phyloP scores from a whole-genome alignment of 169 alveolate species.

The Plasmodium fragile region DNA sequence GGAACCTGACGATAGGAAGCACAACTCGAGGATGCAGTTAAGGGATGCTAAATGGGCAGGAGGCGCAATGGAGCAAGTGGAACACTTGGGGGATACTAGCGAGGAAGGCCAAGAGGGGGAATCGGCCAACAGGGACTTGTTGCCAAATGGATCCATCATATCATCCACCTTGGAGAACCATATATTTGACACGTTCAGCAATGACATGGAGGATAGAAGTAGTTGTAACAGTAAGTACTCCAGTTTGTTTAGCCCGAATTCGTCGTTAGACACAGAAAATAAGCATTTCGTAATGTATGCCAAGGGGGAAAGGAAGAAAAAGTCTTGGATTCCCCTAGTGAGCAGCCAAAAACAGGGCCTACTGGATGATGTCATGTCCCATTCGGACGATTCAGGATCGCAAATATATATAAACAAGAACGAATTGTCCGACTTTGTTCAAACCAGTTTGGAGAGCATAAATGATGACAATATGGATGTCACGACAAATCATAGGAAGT shows the following conservation, averaged over 20 bases:
- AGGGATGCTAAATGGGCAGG: background rate
- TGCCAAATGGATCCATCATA: background rate
- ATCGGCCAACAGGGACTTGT: background rate
- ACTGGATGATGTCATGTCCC: conserved; percentile 23
- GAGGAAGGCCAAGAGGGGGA: background rate
- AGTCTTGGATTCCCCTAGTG: conserved; percentile 53
- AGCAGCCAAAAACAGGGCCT: conserved; percentile 16
- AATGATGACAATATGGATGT: conserved; percentile 15
- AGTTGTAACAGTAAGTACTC: conserved; percentile 37
- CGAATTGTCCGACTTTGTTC: conserved; percentile 9
- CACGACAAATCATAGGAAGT: background rate
- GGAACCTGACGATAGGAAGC: conserved; percentile 14
- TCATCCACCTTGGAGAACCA: conserved; percentile 24
- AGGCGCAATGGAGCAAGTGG: conserved; percentile 3
- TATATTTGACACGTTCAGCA: background rate
- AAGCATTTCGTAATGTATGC: background rate
- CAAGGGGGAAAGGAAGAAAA: conserved; percentile 1
- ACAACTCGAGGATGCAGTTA: background rate
- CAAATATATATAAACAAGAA: conserved; percentile 18
- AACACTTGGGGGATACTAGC: background rate
- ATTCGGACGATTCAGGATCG: conserved; percentile 61
- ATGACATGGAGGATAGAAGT: conserved; percentile 24
- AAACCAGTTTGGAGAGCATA: conserved; percentile 38
- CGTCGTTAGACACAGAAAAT: conserved; percentile 24
- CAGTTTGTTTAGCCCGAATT: conserved; percentile 6